Evolutionary conservation across 164 flowering plant genomes (phyloP), one percentile per base, ranked within the genome.

Genomic region (Liriodendron chinense): DNA sequence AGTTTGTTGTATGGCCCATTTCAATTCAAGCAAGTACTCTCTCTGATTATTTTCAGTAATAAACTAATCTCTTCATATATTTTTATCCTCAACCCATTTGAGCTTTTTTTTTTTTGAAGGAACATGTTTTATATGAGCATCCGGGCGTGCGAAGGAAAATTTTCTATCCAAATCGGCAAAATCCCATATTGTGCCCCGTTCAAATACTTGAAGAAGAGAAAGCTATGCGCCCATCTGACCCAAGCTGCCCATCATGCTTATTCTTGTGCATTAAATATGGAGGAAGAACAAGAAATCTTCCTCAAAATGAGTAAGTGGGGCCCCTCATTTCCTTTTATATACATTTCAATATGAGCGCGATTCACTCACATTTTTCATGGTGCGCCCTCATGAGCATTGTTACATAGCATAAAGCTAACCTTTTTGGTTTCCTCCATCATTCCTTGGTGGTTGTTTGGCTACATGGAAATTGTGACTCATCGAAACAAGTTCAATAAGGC

Each of bases 231-330:
- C 89, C 91, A 70, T 79, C 83, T 61, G 91, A 83, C 77, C 65
- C 81, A 65, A 81, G 81, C 78, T 88, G 89, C 81, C 91, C 91
- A 8, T 86, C 91, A 69, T 83, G 80, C 81, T 77, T 88, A n/a
- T 88, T 88, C 76, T 78, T 88, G 65, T 86, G 91, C 80, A 88
- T 88, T 18, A 88, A 88, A 78, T 88, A 88, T 77, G 91, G 91
- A 66, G 91, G 91, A 72, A 82, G 87, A 74, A 86, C 89, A 61
- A 82, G 88, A 80, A 88, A 88, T 78, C 83, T 88, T 78, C 91
- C 91, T 20, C 91, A 88, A 70, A 86, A 88, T 74, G 91, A 88
- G 91, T 88, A 78, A 66, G 86, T 73, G 47, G 71, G 21, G n/a
- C 23, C 34, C 43, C 26, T 49, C 4, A 13, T 69, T 63, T 63